phyloP scores from a whole-genome alignment of 2,329 filamentous ascomycete species.

The Davidsoniella eucalypti region DNA sequence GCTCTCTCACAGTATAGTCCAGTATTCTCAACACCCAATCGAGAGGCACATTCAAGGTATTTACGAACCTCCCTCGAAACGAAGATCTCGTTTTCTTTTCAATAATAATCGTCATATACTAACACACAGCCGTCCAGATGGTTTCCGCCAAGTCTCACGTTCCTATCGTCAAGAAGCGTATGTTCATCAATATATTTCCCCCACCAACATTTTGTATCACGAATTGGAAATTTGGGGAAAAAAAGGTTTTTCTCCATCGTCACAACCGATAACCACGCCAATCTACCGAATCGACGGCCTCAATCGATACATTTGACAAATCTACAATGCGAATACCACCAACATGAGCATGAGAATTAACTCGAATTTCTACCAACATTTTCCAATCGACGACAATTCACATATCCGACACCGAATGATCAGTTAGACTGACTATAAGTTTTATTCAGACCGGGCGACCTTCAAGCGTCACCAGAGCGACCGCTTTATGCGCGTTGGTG shows the following conservation, averaged over 20 bases:
- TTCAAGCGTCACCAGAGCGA: slow-evolving; percentile 98
- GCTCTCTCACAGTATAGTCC: slow-evolving; percentile 19
- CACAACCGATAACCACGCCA: not conserved
- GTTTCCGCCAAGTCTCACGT: slow-evolving; percentile 98
- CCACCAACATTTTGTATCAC: not conserved
- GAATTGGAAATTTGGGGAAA: not conserved
- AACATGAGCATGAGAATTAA: not conserved
- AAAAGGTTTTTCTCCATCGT: not conserved
- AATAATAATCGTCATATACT: slow-evolving; percentile 5
- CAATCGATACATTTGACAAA: not conserved
- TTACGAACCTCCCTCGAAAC: slow-evolving; percentile 11
- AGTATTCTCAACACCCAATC: slow-evolving; percentile 21
- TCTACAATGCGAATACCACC: not conserved
- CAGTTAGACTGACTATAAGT: slow-evolving; percentile 12
- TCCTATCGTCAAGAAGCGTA: slow-evolving; percentile 99
- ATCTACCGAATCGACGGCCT: not conserved
- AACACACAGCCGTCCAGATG: slow-evolving; percentile 45
- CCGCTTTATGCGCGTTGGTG: slow-evolving; percentile 80
- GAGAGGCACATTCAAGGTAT: slow-evolving; percentile 27
- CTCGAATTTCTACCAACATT: not conserved
- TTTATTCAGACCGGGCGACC: slow-evolving; percentile 64
- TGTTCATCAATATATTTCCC: slow-evolving; percentile 21
- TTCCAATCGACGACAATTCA: not conserved
- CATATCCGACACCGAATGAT: not conserved
- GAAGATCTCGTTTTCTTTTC: slow-evolving; percentile 1